These are phyloP conservation scores for Balansia obtecta DNA, from an alignment of 2,329 filamentous ascomycete species.

Conservation along the genomic window DNA sequence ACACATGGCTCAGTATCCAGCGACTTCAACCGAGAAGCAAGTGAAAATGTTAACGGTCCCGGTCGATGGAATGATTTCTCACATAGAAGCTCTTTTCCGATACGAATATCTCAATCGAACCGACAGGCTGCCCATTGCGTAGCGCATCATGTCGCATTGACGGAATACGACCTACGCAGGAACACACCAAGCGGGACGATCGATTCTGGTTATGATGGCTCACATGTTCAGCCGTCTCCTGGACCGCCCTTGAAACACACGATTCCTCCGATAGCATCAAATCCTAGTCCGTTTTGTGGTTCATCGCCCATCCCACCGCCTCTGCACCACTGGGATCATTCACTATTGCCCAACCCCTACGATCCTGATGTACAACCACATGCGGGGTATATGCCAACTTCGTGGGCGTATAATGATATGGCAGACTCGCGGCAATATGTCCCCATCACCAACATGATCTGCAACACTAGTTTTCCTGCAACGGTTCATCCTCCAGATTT, in stretches of 20 bases:
- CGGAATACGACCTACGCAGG: conserved; percentile 54
- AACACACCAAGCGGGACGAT: conserved; percentile 94
- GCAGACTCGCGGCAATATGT: not conserved
- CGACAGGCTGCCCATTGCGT: conserved; percentile 8
- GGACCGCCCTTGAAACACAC: conserved; percentile 77
- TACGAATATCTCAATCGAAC: conserved; percentile 19
- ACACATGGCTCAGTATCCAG: conserved; percentile 21
- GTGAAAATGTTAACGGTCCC: conserved; percentile 4
- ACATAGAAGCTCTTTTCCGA: conserved; percentile 19
- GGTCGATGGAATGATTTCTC: conserved; percentile 11
- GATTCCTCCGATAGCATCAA: conserved; percentile 47
- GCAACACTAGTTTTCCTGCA: not conserved
- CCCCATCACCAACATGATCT: not conserved
- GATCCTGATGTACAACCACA: not conserved
- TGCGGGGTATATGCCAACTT: not conserved
- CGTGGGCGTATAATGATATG: not conserved
- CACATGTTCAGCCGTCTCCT: conserved; percentile 57
- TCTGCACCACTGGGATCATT: conserved; percentile 5
- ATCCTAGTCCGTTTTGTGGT: conserved; percentile 10
- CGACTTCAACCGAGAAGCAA: not conserved
- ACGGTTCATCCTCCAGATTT: conserved; percentile 9
- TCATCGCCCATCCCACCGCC: conserved; percentile 5
- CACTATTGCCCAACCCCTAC: conserved; percentile 2
- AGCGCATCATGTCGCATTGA: conserved; percentile 11
- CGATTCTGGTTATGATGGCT: conserved; percentile 82